phyloP scores from a whole-genome alignment of 495 filamentous ascomycete genomes.

The Talaromyces liani region DNA sequence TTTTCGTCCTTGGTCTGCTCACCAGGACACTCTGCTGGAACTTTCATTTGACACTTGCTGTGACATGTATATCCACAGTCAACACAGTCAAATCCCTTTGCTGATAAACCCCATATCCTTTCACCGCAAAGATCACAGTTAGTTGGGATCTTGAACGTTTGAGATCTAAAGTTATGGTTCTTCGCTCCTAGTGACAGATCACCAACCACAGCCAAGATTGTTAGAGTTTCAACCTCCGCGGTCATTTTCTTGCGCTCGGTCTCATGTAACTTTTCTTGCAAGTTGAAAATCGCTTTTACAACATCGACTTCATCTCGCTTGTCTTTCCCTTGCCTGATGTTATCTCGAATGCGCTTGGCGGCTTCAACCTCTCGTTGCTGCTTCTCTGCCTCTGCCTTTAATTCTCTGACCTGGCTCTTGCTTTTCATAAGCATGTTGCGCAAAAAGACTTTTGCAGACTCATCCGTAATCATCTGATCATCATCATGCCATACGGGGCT shows the following conservation, averaged over 20 bases:
- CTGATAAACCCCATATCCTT: conserved; percentile 90
- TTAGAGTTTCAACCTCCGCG: conserved; percentile 85
- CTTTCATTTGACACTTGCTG: conserved; percentile 98
- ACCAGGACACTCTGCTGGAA: conserved; percentile 89
- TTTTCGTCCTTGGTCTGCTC: conserved; percentile 89
- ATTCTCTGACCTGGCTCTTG: conserved; percentile 68
- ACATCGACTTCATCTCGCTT: conserved; percentile 77
- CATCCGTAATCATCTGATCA: conserved; percentile 71
- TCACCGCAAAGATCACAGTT: conserved; percentile 97
- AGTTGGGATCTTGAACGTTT: conserved; percentile 97
- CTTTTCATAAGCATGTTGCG: conserved; percentile 88
- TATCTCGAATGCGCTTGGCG: conserved; percentile 62
- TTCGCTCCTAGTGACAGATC: conserved; percentile 86
- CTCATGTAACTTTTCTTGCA: conserved; percentile 80
- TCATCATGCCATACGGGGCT: conserved; percentile 98
- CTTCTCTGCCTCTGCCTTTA: conserved; percentile 74
- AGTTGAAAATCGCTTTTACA: conserved; percentile 63
- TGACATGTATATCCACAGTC: conserved; percentile 98
- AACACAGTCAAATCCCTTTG: conserved; percentile 90
- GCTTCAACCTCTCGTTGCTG: conserved; percentile 77
- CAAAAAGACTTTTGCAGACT: conserved; percentile 78
- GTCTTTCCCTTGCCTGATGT: conserved; percentile 71
- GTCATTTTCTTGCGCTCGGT: conserved; percentile 79
- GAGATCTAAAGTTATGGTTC: conserved; percentile 92
- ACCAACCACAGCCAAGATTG: conserved; percentile 77